Evolutionary conservation across 495 filamentous ascomycete genomes (phyloP), one percentile per base, ranked within the genome.

Genomic region (Neurospora intermedia): DNA sequence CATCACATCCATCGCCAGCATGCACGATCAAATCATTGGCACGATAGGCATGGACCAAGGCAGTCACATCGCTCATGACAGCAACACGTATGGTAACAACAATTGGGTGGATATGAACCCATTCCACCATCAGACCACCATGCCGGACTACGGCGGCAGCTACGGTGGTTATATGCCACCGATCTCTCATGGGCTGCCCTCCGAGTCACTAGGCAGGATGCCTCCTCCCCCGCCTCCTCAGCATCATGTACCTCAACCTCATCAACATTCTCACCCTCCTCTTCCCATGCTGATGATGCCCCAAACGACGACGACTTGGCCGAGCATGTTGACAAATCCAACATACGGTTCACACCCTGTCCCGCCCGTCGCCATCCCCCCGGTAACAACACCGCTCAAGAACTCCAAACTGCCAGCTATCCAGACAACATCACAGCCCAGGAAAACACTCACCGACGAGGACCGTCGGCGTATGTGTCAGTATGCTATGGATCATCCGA

Each of bases 381-480:
- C 86, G 18, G 84, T 87, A 54, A 82, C 85, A 27, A 83, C 85
- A 38, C 79, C 87, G 43, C 83, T 87, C 70, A 85, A 86, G 62
- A 85, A 87, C 40, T 74, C 79, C 6, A 83, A 81, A 48, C 71
- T 83, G 75, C 82, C 82, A 15, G 79, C 84, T 41, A 83, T 83
- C 75, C 84, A 86, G 73, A 82, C 82, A 7, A 83, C 83, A 35
- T 83, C 92, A 69, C 91, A 92, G 41, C 91, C 93, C 8, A 87
- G 96, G 76, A 93, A 92, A 81, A 98, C 96, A 0, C 86, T 99
- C 76, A 98, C 96, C 31, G 95, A 98, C 81, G 90, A 92, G 41
- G 94, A 98, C 78, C 89, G 96, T 70, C 89, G 94, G 72, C 88
- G 89, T 70, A 99, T 99, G 94, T 98, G 96, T 80, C 87, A 93